Evolutionary conservation across 768 basidiomycete genomes (phyloP).

Genomic region (Rossbeevera mucosa): DNA sequence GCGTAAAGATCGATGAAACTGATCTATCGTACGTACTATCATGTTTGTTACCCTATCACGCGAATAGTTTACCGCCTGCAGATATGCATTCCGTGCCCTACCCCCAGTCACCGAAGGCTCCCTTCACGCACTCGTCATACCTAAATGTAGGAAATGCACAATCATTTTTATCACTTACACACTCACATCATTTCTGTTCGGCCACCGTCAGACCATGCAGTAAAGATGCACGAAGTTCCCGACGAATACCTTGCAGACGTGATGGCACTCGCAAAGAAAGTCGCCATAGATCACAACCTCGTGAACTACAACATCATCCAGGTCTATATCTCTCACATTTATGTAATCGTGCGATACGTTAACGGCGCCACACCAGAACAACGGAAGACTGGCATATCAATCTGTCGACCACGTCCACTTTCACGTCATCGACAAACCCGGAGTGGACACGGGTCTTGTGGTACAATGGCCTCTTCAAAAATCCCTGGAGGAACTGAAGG

Average conservation of each 20-base stretch:
- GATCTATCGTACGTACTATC: constrained; percentile 57
- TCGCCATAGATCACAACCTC: constrained; percentile 62
- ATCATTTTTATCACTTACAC: accelerated
- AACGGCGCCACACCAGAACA: constrained; percentile 45
- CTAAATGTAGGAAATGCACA: constrained; percentile 61
- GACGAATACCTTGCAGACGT: constrained; percentile 76
- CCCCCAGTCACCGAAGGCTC: constrained; percentile 78
- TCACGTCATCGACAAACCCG: constrained; percentile 89
- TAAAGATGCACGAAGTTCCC: constrained; percentile 81
- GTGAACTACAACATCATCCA: constrained; percentile 85
- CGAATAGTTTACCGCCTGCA: constrained; percentile 20
- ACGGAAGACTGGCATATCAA: constrained; percentile 60
- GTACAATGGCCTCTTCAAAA: constrained; percentile 54
- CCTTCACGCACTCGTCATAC: constrained; percentile 73
- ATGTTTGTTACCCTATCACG: background rate
- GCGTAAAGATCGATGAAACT: constrained; percentile 77
- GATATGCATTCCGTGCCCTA: constrained; percentile 88
- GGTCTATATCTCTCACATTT: constrained; percentile 24
- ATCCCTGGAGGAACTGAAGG: constrained; percentile 6
- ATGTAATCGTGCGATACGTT: background rate
- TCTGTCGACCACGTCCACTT: constrained; percentile 86
- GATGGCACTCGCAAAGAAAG: constrained; percentile 80
- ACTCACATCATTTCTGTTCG: background rate
- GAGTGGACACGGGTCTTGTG: constrained; percentile 62
- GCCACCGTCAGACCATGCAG: constrained; percentile 62